Conservation (phyloP, 345 rosid genomes). For the Aquilaria yunnanensis region DNA sequence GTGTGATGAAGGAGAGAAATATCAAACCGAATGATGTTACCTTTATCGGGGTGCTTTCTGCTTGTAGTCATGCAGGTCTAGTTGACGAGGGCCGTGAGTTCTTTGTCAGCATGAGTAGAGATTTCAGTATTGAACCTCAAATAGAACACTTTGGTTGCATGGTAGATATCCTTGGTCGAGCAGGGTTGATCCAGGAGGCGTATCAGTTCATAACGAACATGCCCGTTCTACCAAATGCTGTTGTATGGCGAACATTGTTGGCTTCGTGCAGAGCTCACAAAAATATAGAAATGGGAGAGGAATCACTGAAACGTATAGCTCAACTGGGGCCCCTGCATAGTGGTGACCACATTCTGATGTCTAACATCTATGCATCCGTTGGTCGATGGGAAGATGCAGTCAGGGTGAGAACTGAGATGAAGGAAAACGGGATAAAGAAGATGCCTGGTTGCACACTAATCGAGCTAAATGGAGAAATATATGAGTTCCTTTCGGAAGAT, state of each 20-base stretch:
- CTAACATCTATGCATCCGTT: constrained; percentile 30
- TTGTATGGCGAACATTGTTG: constrained; percentile 39
- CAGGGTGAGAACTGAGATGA: constrained; percentile 28
- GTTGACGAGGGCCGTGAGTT: constrained; percentile 26
- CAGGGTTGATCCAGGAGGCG: constrained; percentile 35
- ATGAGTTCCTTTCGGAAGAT: constrained; percentile 67
- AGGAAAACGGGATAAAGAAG: constrained; percentile 29
- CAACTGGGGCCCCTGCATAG: constrained; percentile 32
- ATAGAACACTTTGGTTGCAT: constrained; percentile 33
- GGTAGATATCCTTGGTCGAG: constrained; percentile 43
- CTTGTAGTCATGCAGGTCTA: constrained; percentile 30
- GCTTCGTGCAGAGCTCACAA: constrained; percentile 42
- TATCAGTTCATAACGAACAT: constrained; percentile 33
- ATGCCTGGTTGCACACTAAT: constrained; percentile 79
- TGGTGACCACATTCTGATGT: constrained; percentile 34
- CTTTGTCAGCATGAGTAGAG: constrained; percentile 24
- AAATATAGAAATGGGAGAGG: constrained; percentile 26
- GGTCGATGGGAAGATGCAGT: constrained; percentile 31
- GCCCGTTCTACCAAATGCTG: constrained; percentile 36
- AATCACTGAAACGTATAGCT: constrained; percentile 19
- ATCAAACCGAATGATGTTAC: constrained; percentile 31
- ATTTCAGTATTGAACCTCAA: constrained; percentile 25
- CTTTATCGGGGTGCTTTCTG: constrained; percentile 32
- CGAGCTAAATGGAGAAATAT: constrained; percentile 48
- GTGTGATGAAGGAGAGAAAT: constrained; percentile 20